phyloP scores from a whole-genome alignment of 495 filamentous ascomycete species.

The Cenococcum geophilum region DNA sequence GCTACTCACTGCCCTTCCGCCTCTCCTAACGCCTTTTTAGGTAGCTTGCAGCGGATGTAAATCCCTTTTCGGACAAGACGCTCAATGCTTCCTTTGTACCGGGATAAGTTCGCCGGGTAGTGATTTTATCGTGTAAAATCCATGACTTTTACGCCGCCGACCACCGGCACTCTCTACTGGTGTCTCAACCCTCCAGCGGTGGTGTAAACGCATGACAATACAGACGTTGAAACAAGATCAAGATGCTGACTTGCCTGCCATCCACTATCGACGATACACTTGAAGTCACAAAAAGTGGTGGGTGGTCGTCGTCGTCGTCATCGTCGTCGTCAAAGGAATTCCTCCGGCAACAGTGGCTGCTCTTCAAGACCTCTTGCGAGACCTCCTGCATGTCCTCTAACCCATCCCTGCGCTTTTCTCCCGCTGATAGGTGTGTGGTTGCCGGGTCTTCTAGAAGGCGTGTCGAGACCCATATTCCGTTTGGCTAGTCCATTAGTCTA shows the following conservation, averaged over 20 bases:
- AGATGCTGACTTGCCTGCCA: neutral
- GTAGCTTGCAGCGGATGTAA: neutral
- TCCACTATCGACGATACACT: constrained; percentile 2
- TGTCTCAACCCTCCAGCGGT: neutral
- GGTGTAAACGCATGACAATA: neutral
- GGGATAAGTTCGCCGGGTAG: neutral
- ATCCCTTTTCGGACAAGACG: neutral
- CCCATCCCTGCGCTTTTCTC: neutral
- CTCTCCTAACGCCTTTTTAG: neutral
- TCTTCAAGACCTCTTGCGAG: neutral
- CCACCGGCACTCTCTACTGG: neutral
- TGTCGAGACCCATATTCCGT: neutral
- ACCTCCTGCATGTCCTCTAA: neutral
- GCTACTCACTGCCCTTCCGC: neutral
- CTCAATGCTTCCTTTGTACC: neutral
- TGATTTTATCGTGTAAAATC: neutral
- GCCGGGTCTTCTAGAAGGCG: constrained; percentile 1
- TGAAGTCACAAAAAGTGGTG: neutral
- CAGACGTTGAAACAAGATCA: neutral
- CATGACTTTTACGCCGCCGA: neutral
- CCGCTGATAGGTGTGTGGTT: neutral
- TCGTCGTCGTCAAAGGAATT: too few species aligned
- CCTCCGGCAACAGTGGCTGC: too few species aligned
- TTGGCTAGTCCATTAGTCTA: neutral
- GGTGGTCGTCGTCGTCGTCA: too few species aligned